Percentiles rank a stretch among this genome's conserved stretches.
phyloP scores from a whole-genome alignment of 1,284 basidiomycete genomes.

The Megacollybia platyphylla region DNA sequence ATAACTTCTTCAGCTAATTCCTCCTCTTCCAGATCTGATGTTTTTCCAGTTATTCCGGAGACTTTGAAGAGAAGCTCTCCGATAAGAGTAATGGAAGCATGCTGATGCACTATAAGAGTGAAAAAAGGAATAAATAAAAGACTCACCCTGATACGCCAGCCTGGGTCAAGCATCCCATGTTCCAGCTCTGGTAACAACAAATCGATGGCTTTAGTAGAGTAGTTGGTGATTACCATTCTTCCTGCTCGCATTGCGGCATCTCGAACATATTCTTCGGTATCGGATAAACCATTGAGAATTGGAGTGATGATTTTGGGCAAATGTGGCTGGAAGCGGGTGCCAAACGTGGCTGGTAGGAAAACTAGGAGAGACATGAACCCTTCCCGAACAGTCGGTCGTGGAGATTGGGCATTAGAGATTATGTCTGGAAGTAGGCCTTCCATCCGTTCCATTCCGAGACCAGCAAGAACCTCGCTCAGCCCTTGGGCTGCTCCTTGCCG shows the following conservation, averaged over 20 bases:
- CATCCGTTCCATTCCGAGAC: slow-evolving; percentile 93
- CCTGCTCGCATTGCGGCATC: slow-evolving; percentile 99
- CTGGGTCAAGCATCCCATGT: slow-evolving; percentile 87
- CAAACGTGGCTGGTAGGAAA: slow-evolving; percentile 94
- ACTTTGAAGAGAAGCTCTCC: slow-evolving; percentile 96
- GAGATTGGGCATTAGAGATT: slow-evolving; percentile 83
- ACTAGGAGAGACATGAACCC: slow-evolving; percentile 98
- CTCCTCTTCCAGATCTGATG: slow-evolving; percentile 67
- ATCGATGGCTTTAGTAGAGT: slow-evolving; percentile 87
- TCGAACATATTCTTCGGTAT: slow-evolving; percentile 87
- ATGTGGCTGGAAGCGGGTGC: slow-evolving; percentile 91
- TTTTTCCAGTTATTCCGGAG: slow-evolving; percentile 93
- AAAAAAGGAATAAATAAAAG: not conserved
- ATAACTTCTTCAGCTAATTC: slow-evolving; percentile 55
- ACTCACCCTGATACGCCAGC: slow-evolving; percentile 88
- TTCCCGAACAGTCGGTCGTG: slow-evolving; percentile 87
- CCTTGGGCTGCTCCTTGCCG: slow-evolving; percentile 97
- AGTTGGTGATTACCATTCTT: slow-evolving; percentile 96
- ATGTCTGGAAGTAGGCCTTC: slow-evolving; percentile 93
- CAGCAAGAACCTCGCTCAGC: slow-evolving; percentile 90
- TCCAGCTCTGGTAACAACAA: slow-evolving; percentile 92
- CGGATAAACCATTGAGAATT: slow-evolving; percentile 87
- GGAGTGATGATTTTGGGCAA: slow-evolving; percentile 90
- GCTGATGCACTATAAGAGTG: slow-evolving; percentile 26
- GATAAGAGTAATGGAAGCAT: slow-evolving; percentile 91